phyloP scores from a whole-genome alignment of 176 grass and related monocot genomes.

The Bonia amplexicaulis region DNA sequence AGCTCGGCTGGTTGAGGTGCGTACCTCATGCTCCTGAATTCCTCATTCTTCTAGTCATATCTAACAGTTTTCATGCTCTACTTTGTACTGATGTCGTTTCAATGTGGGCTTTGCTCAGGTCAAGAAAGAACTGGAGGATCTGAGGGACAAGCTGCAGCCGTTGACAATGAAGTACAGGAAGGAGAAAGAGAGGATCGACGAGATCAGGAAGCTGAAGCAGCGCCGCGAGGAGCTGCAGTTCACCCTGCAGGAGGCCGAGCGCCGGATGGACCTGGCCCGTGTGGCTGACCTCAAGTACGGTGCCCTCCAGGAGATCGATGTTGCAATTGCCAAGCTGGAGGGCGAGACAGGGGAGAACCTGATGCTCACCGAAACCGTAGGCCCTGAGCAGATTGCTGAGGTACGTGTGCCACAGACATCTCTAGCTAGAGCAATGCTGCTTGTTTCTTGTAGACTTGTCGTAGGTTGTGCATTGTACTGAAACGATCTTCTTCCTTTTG shows the following conservation, averaged over 20 bases:
- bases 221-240: conserved; percentile 50
- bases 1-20: conserved; percentile 48
- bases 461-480: not conserved
- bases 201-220: conserved; percentile 67
- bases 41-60: not conserved
- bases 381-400: conserved; percentile 78
- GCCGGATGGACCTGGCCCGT: conserved; percentile 72
- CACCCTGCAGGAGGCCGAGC: conserved; percentile 66
- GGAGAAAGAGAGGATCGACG: conserved; percentile 84
- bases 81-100: not conserved
- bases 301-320: conserved; percentile 59
- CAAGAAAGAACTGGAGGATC: conserved; percentile 61
- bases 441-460: not conserved
- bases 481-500: not conserved
- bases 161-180: conserved; percentile 71
- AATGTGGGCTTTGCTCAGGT: conserved; percentile 11
- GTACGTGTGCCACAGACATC: not conserved
- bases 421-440: not conserved
- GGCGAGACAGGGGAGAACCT: conserved; percentile 68
- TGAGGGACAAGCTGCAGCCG: conserved; percentile 80
- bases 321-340: conserved; percentile 63
- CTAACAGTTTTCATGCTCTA: not conserved
- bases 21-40: not conserved
- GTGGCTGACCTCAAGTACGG: conserved; percentile 66
- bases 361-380: conserved; percentile 75